Conservation (phyloP, 1,139 yeast species). For the Kodamaea alishanica region DNA sequence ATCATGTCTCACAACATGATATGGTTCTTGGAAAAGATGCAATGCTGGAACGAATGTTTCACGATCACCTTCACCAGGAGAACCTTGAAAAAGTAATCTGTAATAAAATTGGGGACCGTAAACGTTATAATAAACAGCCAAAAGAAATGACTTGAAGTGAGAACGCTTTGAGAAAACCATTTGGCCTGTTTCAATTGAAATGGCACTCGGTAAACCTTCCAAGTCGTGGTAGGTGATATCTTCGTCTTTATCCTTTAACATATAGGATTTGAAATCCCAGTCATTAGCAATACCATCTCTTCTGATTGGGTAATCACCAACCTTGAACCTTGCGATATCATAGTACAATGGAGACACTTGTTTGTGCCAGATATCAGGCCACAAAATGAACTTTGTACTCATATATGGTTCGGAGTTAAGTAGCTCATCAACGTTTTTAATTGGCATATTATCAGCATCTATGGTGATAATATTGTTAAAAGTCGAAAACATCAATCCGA, state of each 20-base stretch:
- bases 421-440: conserved; percentile 30
- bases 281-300: conserved; percentile 32
- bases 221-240: conserved; percentile 33
- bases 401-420: conserved; percentile 25
- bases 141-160: conserved; percentile 28
- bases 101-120: conserved; percentile 28
- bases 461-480: conserved; percentile 34
- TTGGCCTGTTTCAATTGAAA: conserved; percentile 35
- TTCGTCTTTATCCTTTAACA: conserved; percentile 14
- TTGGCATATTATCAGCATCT: conserved; percentile 36
- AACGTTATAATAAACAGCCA: conserved; percentile 33
- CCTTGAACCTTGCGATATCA: conserved; percentile 29
- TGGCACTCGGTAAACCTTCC: conserved; percentile 28
- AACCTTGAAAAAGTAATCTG: conserved; percentile 35
- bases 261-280: conserved; percentile 20
- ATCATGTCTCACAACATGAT: conserved; percentile 23
- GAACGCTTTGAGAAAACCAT: conserved; percentile 31
- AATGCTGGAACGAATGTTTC: conserved; percentile 41
- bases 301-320: conserved; percentile 27
- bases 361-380: conserved; percentile 42
- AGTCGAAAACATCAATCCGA: conserved; percentile 33
- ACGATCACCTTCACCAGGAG: conserved; percentile 37
- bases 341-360: conserved; percentile 34
- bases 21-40: conserved; percentile 34
- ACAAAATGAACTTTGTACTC: conserved; percentile 29